Evolutionary conservation across 768 basidiomycete species (phyloP).

Genomic region (Russula brevipes): DNA sequence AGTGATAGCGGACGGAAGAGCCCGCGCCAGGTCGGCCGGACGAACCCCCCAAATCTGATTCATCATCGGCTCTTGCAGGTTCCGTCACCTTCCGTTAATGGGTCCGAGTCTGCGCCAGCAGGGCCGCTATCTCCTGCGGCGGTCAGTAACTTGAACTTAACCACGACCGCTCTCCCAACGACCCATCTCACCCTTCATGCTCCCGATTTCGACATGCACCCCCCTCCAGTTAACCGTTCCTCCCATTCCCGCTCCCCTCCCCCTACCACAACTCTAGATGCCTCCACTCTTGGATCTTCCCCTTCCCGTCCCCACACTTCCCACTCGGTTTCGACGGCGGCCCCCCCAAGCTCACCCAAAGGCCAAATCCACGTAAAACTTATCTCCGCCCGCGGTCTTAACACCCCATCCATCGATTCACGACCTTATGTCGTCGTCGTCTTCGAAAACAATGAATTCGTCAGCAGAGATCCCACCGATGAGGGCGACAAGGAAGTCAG

Average conservation of each 20-base stretch:
- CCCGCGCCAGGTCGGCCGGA: conserved; percentile 10
- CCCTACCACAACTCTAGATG: neutral
- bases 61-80: conserved; percentile 18
- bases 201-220: conserved; percentile 76
- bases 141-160: conserved; percentile 40
- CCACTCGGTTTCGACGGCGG: conserved; percentile 30
- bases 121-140: conserved; percentile 43
- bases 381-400: conserved; percentile 82
- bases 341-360: conserved; percentile 37
- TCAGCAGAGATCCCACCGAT: conserved; percentile 82
- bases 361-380: conserved; percentile 95
- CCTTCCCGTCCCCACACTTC: conserved; percentile 35
- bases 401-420: conserved; percentile 57
- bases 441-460: conserved; percentile 99
- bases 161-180: conserved; percentile 48
- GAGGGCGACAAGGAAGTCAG: conserved; percentile 87
- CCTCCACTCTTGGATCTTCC: conserved; percentile 3
- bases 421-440: conserved; percentile 93
- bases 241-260: conserved; percentile 19
- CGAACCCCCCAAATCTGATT: neutral
- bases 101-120: conserved; percentile 38
- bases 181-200: conserved; percentile 75
- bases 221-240: conserved; percentile 42
- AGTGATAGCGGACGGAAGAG: conserved; percentile 6
- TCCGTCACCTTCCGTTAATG: conserved; percentile 22